Evolutionary conservation across 1,284 basidiomycete genomes (phyloP).

Genomic region (Pseudozyma tsukubaensis): DNA sequence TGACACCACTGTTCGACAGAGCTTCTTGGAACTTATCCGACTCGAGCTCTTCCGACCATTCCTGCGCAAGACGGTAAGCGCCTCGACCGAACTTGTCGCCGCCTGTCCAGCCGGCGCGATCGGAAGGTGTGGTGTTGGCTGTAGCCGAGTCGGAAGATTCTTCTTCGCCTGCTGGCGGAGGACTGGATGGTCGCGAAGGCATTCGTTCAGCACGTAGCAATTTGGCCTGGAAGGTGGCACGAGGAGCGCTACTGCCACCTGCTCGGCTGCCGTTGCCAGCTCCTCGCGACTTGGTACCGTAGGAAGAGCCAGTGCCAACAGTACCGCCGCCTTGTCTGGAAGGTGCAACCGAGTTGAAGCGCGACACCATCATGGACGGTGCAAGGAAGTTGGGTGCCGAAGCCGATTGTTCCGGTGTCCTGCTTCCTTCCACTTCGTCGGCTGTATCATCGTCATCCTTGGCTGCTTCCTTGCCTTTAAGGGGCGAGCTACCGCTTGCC

Average conservation of each 20-base stretch:
- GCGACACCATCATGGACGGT: conserved; percentile 33
- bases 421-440: conserved; percentile 14
- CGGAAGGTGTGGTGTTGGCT: conserved; percentile 37
- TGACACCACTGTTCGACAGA: conserved; percentile 42
- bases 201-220: conserved; percentile 46
- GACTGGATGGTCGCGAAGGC: conserved; percentile 42
- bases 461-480: conserved; percentile 33
- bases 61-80: conserved; percentile 35
- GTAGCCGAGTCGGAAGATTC: conserved; percentile 35
- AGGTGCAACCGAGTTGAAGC: conserved; percentile 41
- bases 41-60: conserved; percentile 42
- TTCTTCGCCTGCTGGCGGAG: conserved; percentile 26
- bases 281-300: conserved; percentile 29
- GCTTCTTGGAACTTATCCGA: conserved; percentile 49
- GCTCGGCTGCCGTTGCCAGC: conserved; percentile 27
- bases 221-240: conserved; percentile 48
- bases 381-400: conserved; percentile 38
- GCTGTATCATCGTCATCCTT: conserved; percentile 21
- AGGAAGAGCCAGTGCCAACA: conserved; percentile 39
- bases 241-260: conserved; percentile 30
- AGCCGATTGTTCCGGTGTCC: conserved; percentile 31
- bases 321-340: conserved; percentile 46
- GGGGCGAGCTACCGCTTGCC: conserved; percentile 27
- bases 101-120: conserved; percentile 46
- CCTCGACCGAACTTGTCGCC: conserved; percentile 50